Base-by-base conservation (phyloP, 2,329 filamentous ascomycete species). In the Torrubiella hemipterigena region DNA sequence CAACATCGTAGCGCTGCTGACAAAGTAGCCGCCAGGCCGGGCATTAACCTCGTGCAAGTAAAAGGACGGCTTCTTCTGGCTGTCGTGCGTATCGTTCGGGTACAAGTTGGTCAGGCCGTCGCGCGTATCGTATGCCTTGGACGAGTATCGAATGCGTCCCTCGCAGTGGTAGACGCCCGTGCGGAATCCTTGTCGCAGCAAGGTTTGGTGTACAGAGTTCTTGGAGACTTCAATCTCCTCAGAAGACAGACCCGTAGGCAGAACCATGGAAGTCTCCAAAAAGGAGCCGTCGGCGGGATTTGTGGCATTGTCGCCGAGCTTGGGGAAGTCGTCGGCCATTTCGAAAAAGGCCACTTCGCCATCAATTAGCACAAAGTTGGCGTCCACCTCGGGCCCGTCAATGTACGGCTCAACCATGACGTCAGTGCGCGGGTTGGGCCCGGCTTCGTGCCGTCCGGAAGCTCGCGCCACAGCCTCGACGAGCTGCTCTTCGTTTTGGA, bases 31-130 rank as follows among this genome's bases (percentile, higher is more conserved):
- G 2, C 49, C 47, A 1, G 47, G 38, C 2, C 49, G 45, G 2
- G 49, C 43, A 27, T 53, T 53, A 9, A 51, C 34, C 31, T 53
- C 50, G 29, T 48, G 44, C 16, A 52, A 37, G 17, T 44, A 51
- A 15, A 38, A 37, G 8, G 39, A 33, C 7, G 38, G 27, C 27
- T 22, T n/a, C n/a, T 22, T 22, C 8, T 22, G 8, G n/a, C n/a
- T n/a, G 8, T n/a, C 8, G 8, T 8, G 8, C 20, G 8, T 8
- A 22, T 22, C 20, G n/a, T 22, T 22, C 20, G 20, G 20, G n/a
- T 22, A 22, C 20, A 22, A 22, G 20, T 22, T n/a, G n/a, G n/a
- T n/a, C 8, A 22, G 20, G 8, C 20, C 20, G 20, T n/a, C 20
- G n/a, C 20, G 20, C 20, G 20, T 8, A 8, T 8, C 20, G n/a